Conservation (phyloP, 2,329 filamentous ascomycete species). For the Alternaria atra region DNA sequence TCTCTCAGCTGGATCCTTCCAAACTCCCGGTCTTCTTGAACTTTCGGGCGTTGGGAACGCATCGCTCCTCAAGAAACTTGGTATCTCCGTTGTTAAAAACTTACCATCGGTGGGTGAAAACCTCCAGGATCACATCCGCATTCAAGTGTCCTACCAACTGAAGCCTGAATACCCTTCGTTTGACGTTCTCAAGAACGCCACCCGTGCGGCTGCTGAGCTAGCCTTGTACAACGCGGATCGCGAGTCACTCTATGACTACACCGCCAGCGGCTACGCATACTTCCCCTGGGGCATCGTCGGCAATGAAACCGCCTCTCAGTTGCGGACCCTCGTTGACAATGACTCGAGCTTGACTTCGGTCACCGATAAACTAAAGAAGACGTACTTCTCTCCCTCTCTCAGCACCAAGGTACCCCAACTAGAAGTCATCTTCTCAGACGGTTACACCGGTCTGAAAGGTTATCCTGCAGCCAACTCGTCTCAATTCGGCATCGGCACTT, state of each 20-base stretch:
- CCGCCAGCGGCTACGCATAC: slow-evolving; percentile 53
- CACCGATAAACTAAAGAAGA: slow-evolving; percentile 32
- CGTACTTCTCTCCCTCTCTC: slow-evolving; percentile 47
- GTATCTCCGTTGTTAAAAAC: slow-evolving; percentile 30
- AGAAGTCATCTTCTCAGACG: slow-evolving; percentile 58
- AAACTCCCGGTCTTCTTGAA: slow-evolving; percentile 38
- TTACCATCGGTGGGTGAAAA: slow-evolving; percentile 40
- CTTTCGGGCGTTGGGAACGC: slow-evolving; percentile 36
- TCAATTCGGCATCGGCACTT: slow-evolving; percentile 39
- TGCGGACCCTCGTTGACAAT: slow-evolving; percentile 46
- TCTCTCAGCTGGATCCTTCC: slow-evolving; percentile 38
- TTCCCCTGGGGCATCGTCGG: slow-evolving; percentile 54
- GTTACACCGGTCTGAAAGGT: slow-evolving; percentile 55
- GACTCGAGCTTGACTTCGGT: slow-evolving; percentile 23
- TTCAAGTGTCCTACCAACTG: slow-evolving; percentile 34
- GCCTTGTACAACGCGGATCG: slow-evolving; percentile 47
- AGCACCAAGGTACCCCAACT: slow-evolving; percentile 51
- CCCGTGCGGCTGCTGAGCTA: slow-evolving; percentile 52
- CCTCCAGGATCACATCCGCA: slow-evolving; percentile 47
- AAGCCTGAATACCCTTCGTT: slow-evolving; percentile 35
- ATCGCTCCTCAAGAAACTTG: slow-evolving; percentile 23
- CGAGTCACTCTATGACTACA: slow-evolving; percentile 53
- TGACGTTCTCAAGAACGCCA: slow-evolving; percentile 37
- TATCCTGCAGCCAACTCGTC: slow-evolving; percentile 39
- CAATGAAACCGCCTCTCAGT: slow-evolving; percentile 39